phyloP scores from a whole-genome alignment of 2,329 filamentous ascomycete genomes.

The Penicillium sp. region DNA sequence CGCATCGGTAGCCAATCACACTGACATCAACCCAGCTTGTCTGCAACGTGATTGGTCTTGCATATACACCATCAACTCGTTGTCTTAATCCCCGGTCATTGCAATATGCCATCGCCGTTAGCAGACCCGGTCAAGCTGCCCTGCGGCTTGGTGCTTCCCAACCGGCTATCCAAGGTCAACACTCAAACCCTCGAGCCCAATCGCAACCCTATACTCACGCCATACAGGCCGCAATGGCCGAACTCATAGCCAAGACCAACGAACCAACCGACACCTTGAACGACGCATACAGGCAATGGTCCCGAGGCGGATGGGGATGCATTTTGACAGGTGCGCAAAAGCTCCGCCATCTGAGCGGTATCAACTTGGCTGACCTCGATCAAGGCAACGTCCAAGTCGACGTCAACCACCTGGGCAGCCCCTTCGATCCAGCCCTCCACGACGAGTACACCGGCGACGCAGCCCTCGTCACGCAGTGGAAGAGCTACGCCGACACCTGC shows the following conservation, averaged over 20 bases:
- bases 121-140: conserved; percentile 50
- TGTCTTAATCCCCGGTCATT: too few relatives aligned
- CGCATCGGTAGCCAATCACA: too few relatives aligned
- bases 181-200: background rate
- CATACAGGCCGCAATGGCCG: conserved; percentile 45
- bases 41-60: too few relatives aligned
- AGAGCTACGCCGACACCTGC: conserved; percentile 28
- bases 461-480: conserved; percentile 26
- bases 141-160: conserved; percentile 56
- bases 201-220: background rate
- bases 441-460: conserved; percentile 26
- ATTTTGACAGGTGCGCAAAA: conserved; percentile 41
- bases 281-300: conserved; percentile 54
- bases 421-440: conserved; percentile 30
- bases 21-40: too few relatives aligned
- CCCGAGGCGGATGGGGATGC: conserved; percentile 41
- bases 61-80: too few relatives aligned
- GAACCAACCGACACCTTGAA: conserved; percentile 46
- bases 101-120: conserved; percentile 30
- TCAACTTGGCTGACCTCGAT: background rate
- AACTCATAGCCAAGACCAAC: conserved; percentile 46
- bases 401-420: conserved; percentile 39
- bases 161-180: conserved; percentile 50
- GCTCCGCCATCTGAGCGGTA: background rate
- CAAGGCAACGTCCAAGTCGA: conserved; percentile 47